phyloP scores from a whole-genome alignment of 768 basidiomycete genomes.

The Lactifluus pinguis region DNA sequence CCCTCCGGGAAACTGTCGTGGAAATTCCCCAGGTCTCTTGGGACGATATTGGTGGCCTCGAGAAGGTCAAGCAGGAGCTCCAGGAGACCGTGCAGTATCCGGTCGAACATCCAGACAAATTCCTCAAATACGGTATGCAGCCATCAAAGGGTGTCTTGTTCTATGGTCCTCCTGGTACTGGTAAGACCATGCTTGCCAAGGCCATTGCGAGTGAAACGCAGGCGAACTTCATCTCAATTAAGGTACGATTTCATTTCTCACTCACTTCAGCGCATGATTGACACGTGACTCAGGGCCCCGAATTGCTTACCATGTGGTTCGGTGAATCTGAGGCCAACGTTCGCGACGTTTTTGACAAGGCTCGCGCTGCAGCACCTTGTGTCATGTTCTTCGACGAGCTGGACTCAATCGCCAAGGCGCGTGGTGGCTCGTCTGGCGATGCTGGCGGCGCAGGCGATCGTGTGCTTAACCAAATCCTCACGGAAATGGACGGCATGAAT shows the following conservation, averaged over 20 bases:
- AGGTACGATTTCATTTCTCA: slow-evolving; percentile 39
- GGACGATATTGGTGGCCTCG: slow-evolving; percentile 99
- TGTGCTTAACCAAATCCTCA: slow-evolving; percentile 93
- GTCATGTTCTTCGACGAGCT: slow-evolving; percentile 99
- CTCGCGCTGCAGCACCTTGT: slow-evolving; percentile 96
- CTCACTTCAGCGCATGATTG: slow-evolving; percentile 7
- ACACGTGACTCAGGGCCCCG: slow-evolving; percentile 58
- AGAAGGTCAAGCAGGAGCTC: slow-evolving; percentile 98
- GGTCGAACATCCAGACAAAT: slow-evolving; percentile 99
- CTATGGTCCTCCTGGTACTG: slow-evolving; percentile 99
- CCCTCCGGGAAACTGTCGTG: slow-evolving; percentile 97
- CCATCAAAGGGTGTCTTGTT: slow-evolving; percentile 99
- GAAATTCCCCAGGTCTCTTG: slow-evolving; percentile 98
- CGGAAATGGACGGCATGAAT: slow-evolving; percentile 99
- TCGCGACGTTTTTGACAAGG: slow-evolving; percentile 99
- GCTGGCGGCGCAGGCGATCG: slow-evolving; percentile 96
- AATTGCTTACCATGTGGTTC: slow-evolving; percentile 99
- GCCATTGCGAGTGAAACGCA: slow-evolving; percentile 99
- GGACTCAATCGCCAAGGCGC: slow-evolving; percentile 97
- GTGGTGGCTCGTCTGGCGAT: slow-evolving; percentile 80
- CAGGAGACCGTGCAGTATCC: slow-evolving; percentile 99
- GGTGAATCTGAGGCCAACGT: slow-evolving; percentile 99
- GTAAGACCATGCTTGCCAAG: slow-evolving; percentile 98
- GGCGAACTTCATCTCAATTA: slow-evolving; percentile 99
- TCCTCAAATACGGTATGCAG: slow-evolving; percentile 99